A percentile compares a stretch with the other conserved stretches of the same genome.
Evolutionary conservation across 2,329 filamentous ascomycete species (phyloP).

Genomic region (Tetracladium maxilliforme): DNA sequence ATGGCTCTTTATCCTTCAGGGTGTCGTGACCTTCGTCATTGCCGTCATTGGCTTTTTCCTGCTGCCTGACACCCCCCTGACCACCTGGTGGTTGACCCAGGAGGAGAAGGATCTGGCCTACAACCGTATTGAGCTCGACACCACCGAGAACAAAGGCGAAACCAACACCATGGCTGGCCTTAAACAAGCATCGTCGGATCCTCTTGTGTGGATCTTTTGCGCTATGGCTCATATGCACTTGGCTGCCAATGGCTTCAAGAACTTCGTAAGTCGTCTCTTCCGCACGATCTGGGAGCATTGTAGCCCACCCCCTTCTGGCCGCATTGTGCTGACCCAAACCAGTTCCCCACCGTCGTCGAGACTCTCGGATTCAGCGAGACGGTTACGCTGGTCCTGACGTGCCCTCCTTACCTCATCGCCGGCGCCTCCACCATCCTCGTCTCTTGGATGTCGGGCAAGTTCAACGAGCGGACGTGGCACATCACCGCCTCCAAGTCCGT

Average conservation of each 20-base stretch:
- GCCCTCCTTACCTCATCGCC: constrained; percentile 22
- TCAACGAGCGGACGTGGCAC: constrained; percentile 21
- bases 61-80: constrained; percentile 18
- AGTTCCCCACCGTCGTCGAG: constrained; percentile 21
- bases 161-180: constrained; percentile 27
- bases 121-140: constrained; percentile 23
- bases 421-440: constrained; percentile 20
- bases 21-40: constrained; percentile 31
- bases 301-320: too few relatives aligned
- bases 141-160: constrained; percentile 22
- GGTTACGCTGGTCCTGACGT: constrained; percentile 25
- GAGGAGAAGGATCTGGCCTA: constrained; percentile 24
- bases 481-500: constrained; percentile 17
- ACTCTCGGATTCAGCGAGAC: constrained; percentile 20
- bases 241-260: constrained; percentile 22
- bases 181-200: constrained; percentile 22
- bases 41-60: constrained; percentile 24
- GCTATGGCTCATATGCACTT: constrained; percentile 32
- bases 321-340: constrained; percentile 19
- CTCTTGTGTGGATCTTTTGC: constrained; percentile 25
- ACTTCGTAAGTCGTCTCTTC: too few relatives aligned
- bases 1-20: constrained; percentile 44
- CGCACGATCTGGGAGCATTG: too few relatives aligned
- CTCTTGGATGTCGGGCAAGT: constrained; percentile 21
- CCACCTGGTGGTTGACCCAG: constrained; percentile 23